A percentile compares a stretch with the other conserved stretches of the same genome.
These are phyloP conservation scores for Strobilomyces dryophilus DNA, from an alignment of 768 basidiomycete species.

Conservation along the genomic window DNA sequence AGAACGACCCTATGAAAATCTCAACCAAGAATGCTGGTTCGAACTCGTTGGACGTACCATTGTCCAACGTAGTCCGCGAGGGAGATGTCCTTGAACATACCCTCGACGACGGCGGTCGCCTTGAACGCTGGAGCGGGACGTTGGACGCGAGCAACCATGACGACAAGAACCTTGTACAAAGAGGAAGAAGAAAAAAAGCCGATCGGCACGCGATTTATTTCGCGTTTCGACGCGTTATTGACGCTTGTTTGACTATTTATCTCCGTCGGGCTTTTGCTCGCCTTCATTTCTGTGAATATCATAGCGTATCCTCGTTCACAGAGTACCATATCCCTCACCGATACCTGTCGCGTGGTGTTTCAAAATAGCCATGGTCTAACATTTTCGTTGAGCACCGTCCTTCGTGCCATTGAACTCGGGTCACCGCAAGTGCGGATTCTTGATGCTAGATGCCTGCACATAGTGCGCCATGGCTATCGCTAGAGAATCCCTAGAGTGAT, in stretches of 20 bases:
- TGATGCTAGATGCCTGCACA: no score
- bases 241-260: conserved; percentile 23
- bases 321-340: no score
- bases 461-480: no score
- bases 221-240: conserved; percentile 28
- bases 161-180: neutral
- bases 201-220: conserved; percentile 13
- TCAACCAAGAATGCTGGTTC: neutral
- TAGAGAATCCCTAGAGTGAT: no score
- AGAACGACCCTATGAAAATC: conserved; percentile 72
- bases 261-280: no score
- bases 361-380: no score
- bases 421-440: no score
- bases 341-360: no score
- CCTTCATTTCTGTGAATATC: no score
- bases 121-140: conserved; percentile 82
- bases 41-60: conserved; percentile 49
- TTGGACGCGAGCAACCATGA: conserved; percentile 60
- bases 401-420: no score
- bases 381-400: no score
- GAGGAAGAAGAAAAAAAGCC: neutral
- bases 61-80: conserved; percentile 70
- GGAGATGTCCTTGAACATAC: conserved; percentile 75
- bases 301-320: no score
- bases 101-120: conserved; percentile 69